Conservation (phyloP, 768 basidiomycete genomes). For the Mycena maculata region DNA sequence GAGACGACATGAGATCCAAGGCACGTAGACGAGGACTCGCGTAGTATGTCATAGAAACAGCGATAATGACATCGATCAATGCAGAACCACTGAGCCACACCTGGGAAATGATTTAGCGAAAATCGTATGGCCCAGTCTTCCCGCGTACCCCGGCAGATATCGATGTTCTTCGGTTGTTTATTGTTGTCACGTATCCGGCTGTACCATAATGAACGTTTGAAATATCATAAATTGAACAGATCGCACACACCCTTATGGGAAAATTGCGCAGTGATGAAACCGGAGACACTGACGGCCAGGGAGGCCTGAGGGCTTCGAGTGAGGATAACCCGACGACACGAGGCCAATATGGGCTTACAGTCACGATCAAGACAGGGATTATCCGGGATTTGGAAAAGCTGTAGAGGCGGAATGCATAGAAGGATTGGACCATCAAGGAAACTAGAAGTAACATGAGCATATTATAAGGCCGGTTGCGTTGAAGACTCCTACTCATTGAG, state of each 20-base stretch:
- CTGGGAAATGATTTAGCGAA: background rate
- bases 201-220: background rate
- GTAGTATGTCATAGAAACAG: conserved; percentile 37
- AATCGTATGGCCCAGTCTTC: background rate
- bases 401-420: conserved; percentile 5
- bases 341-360: background rate
- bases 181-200: background rate
- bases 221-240: background rate
- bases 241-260: background rate
- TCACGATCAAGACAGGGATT: background rate
- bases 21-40: background rate
- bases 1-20: background rate
- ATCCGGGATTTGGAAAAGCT: background rate
- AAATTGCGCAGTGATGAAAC: background rate
- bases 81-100: conserved; percentile 37
- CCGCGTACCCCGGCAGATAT: background rate
- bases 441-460: background rate
- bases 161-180: background rate
- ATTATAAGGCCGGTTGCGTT: background rate
- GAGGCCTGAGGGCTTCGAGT: background rate
- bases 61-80: conserved; percentile 43
- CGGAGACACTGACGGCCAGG: background rate
- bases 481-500: background rate
- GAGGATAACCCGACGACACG: too few relatives aligned
- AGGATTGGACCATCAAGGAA: conserved; percentile 5